Base-by-base conservation (phyloP, 352 stramenopile species). In the Blastocystis sp. region DNA sequence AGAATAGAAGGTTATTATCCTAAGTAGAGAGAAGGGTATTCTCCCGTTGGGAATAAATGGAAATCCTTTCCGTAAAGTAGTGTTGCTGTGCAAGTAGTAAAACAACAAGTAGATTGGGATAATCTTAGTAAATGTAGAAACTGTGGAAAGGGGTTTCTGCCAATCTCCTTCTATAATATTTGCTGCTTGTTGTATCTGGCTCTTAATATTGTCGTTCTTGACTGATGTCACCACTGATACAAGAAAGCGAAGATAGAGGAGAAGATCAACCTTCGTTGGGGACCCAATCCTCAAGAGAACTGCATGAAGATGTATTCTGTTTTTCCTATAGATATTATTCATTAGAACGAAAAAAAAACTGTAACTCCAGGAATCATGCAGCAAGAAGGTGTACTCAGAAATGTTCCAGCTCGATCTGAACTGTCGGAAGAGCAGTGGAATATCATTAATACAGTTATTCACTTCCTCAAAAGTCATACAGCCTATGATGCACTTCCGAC, bases 391-490 rank as follows among this genome's bases (percentile, higher is more conserved):
- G 41, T 7, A 37, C 6, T n/a, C 30, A 55, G 30, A 37, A 54
- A 6, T 26, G 37, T 43, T 37, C 16, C 56, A 66, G 56, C 53
- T 76, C 65, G 7, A 16, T 18, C 13, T 24, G 11, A 70, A 43
- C n/a, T 47, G 30, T 18, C 39, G 0, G 70, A 43, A 43, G 70
- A 81, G 39, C 43, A 81, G n/a, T 37, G 26, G 9, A 53, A 66
- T 43, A 45, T 81, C 11, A 81, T 81, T 34, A 37, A 30, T 8
- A 81, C 70, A 0, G 70, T 81, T 4, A 53, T 81, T 65, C 70
- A 63, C 47, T 81, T 81, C 20, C 70, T 81, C 9, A 37, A 63
- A 62, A 81, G 37, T 2, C 70, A 81, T 63, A 81, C 70, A 13
- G 70, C 70, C 16, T 81, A 81, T 11, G 70, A 81, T 50, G 41